phyloP scores from a whole-genome alignment of 768 basidiomycete genomes.

The Lyophyllum decastes region DNA sequence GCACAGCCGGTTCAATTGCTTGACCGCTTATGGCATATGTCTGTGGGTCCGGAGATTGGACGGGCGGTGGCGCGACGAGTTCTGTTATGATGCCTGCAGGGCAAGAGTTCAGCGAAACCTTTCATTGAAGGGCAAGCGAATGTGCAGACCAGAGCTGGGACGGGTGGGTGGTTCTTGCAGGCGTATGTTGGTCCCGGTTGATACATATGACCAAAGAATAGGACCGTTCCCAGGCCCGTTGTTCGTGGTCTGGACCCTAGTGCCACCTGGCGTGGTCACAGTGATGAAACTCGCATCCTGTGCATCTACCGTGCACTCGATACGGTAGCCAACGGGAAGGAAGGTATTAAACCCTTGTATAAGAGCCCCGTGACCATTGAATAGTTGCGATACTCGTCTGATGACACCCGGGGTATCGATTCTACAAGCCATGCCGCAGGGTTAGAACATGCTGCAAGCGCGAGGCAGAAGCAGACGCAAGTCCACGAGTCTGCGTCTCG shows the following conservation, averaged over 20 bases:
- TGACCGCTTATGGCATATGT: conserved; percentile 38
- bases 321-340: conserved; percentile 90
- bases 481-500: neutral
- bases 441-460: conserved; percentile 1
- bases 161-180: conserved; percentile 3
- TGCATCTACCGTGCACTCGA: conserved; percentile 75
- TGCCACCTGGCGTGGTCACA: conserved; percentile 76
- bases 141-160: neutral
- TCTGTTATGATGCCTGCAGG: neutral
- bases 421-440: conserved; percentile 50
- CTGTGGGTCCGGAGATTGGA: conserved; percentile 35
- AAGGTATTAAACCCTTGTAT: conserved; percentile 99
- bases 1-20: conserved; percentile 77
- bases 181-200: conserved; percentile 17
- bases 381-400: conserved; percentile 89
- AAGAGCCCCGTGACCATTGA: conserved; percentile 85
- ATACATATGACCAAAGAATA: conserved; percentile 37
- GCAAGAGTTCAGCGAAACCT: neutral
- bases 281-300: conserved; percentile 69
- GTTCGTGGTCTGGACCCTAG: conserved; percentile 57
- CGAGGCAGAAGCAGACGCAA: neutral
- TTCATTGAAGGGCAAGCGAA: neutral
- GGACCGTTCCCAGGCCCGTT: conserved; percentile 39
- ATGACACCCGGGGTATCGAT: conserved; percentile 99
- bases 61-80: conserved; percentile 8